phyloP scores from a whole-genome alignment of 2,329 filamentous ascomycete species.

The Pseudogymnoascus sp. region DNA sequence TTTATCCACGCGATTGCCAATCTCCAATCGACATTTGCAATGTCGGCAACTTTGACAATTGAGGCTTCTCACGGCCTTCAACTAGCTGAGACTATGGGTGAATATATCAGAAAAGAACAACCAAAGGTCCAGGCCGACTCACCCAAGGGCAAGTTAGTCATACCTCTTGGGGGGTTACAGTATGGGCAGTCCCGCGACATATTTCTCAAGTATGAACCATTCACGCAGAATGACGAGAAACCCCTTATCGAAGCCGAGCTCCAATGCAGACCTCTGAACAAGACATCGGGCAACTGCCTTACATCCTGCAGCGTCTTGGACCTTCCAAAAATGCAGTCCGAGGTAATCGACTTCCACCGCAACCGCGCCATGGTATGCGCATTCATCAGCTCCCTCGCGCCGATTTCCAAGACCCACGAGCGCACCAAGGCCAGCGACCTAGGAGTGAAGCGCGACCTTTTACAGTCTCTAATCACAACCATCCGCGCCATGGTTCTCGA shows the following conservation, averaged over 20 bases:
- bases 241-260: background rate
- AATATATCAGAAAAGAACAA: conserved; percentile 28
- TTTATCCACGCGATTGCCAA: conserved; percentile 55
- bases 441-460: conserved; percentile 16
- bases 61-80: conserved; percentile 31
- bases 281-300: background rate
- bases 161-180: background rate
- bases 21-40: conserved; percentile 49
- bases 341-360: conserved; percentile 42
- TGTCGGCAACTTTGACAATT: conserved; percentile 36
- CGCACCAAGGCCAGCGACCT: background rate
- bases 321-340: conserved; percentile 21
- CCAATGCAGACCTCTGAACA: background rate
- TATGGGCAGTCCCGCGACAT: background rate
- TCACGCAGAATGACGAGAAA: background rate
- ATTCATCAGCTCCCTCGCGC: conserved; percentile 40
- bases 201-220: background rate
- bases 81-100: conserved; percentile 34
- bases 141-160: background rate
- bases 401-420: conserved; percentile 14
- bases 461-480: conserved; percentile 28
- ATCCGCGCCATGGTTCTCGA: conserved; percentile 31
- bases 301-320: background rate
- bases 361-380: conserved; percentile 42
- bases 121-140: background rate